Percentiles rank a stretch among this genome's conserved stretches.
Conservation (phyloP, 1,139 yeast species). For the Suhomyces ambrosiae region DNA sequence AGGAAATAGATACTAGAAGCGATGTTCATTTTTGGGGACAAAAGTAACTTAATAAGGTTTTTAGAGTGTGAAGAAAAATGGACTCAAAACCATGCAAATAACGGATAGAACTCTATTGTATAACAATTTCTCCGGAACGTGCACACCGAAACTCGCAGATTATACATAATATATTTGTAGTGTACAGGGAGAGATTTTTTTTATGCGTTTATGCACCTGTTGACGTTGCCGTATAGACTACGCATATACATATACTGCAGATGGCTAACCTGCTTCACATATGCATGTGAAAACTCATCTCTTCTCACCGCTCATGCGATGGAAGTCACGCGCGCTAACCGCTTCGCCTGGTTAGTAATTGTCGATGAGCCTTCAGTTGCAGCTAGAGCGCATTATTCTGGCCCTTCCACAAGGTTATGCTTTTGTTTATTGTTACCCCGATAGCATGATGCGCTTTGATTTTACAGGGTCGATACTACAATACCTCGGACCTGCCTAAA, state of each 20-base stretch:
- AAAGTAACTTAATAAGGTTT: neutral
- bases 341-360: neutral
- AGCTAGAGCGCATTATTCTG: too few relatives aligned
- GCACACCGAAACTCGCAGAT: neutral
- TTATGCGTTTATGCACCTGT: too few relatives aligned
- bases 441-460: too few relatives aligned
- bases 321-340: neutral
- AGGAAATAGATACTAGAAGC: neutral
- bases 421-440: too few relatives aligned
- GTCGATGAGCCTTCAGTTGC: too few relatives aligned
- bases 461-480: too few relatives aligned
- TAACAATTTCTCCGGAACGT: neutral
- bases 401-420: too few relatives aligned
- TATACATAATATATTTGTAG: too few relatives aligned
- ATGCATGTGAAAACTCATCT: neutral
- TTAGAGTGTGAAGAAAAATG: neutral
- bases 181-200: too few relatives aligned
- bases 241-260: neutral
- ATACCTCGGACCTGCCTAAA: neutral
- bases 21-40: neutral
- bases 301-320: neutral
- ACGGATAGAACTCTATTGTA: neutral
- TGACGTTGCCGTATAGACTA: neutral
- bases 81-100: too few relatives aligned
- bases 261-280: too few relatives aligned